Conservation (phyloP, 225 moss, liverwort and hornwort genomes). For the Thuidium tamariscinum region DNA sequence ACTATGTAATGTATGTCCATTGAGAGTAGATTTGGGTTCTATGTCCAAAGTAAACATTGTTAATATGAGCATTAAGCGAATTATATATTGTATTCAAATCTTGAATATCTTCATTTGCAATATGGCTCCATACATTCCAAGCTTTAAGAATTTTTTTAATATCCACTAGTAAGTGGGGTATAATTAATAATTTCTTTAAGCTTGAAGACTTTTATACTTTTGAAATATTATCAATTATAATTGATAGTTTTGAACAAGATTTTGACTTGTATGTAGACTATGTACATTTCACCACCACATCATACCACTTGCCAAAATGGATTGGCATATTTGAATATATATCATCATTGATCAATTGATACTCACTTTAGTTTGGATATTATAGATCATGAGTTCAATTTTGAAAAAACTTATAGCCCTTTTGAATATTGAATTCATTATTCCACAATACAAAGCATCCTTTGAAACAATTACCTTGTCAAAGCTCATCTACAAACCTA, state of each 20-base stretch:
- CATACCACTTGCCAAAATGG: neutral
- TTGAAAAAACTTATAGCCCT: rapidly evolving
- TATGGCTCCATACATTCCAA: neutral
- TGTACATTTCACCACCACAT: neutral
- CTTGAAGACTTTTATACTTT: neutral
- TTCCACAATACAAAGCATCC: neutral
- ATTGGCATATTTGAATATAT: no score
- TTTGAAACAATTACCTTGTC: neutral
- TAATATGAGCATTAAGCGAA: no score
- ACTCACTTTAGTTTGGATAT: neutral
- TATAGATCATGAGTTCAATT: neutral
- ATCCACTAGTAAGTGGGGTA: no score
- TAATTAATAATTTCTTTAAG: neutral
- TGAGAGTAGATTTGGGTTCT: neutral
- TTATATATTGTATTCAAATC: neutral
- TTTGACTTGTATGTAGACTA: neutral
- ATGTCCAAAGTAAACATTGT: no score
- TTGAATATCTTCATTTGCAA: neutral
- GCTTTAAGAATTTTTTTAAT: no score
- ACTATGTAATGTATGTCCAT: neutral
- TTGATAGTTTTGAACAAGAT: no score
- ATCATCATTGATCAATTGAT: neutral
- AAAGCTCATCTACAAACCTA: neutral
- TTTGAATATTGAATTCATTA: neutral
- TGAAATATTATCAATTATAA: no score